Conservation (phyloP, 495 filamentous ascomycete species). For the Bombardia bombarda region DNA sequence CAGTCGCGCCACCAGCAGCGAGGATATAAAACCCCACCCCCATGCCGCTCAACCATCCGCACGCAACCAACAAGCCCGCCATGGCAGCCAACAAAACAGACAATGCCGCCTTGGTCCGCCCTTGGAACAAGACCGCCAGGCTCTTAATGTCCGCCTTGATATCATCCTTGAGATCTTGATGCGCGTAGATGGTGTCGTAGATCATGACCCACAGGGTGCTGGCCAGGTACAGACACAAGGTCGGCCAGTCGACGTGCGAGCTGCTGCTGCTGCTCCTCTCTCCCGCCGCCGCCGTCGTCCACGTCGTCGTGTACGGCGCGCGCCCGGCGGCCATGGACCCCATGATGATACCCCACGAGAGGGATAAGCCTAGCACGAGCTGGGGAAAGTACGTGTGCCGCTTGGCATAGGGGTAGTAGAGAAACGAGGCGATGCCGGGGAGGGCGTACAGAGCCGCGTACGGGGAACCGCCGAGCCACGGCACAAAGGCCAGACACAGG, state of each 20-base stretch:
- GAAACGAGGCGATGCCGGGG: constrained; percentile 24
- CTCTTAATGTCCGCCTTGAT: constrained; percentile 26
- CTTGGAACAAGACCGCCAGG: constrained; percentile 28
- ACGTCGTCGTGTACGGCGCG: no score
- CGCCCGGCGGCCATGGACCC: constrained; percentile 9
- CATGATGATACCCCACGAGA: constrained; percentile 26
- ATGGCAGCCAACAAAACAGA: constrained; percentile 18
- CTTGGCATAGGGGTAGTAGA: constrained; percentile 35
- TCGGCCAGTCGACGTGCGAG: constrained; percentile 11
- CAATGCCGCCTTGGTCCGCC: constrained; percentile 23
- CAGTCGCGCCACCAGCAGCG: constrained; percentile 17
- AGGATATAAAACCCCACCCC: constrained; percentile 18
- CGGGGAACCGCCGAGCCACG: neutral
- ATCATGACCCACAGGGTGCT: constrained; percentile 27
- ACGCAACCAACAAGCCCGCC: constrained; percentile 14
- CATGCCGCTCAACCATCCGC: constrained; percentile 19
- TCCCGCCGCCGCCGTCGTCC: neutral
- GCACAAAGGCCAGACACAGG: constrained; percentile 10
- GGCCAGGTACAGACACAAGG: constrained; percentile 16
- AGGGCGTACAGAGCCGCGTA: constrained; percentile 10
- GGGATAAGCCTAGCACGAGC: constrained; percentile 31
- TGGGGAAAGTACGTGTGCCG: constrained; percentile 33
- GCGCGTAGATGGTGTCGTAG: constrained; percentile 37
- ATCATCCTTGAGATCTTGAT: constrained; percentile 33
- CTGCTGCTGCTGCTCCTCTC: no score